phyloP scores from a whole-genome alignment of 495 filamentous ascomycete genomes.

The Geoglossum glabrum region DNA sequence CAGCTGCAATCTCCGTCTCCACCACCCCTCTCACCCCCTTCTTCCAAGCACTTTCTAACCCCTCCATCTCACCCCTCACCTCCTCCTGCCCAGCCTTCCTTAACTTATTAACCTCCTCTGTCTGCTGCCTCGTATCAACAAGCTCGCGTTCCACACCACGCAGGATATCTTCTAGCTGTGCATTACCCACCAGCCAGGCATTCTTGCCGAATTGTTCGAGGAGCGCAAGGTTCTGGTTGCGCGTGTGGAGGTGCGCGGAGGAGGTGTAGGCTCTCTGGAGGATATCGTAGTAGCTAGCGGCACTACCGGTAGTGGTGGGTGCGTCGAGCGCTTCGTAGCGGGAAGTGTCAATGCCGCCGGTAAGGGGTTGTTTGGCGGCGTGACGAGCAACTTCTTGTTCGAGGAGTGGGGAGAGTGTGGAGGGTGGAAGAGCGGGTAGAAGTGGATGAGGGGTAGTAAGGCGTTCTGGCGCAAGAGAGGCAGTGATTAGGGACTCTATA shows the following conservation, averaged over 20 bases:
- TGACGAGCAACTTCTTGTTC: constrained; percentile 40
- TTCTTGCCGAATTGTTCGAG: constrained; percentile 72
- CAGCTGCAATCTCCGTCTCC: constrained; percentile 56
- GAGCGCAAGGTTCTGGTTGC: constrained; percentile 48
- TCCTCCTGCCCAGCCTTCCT: constrained; percentile 50
- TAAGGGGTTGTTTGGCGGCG: constrained; percentile 29
- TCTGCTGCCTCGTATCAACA: constrained; percentile 36
- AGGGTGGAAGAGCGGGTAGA: constrained; percentile 19
- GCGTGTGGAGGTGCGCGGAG: constrained; percentile 41
- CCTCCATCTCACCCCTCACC: constrained; percentile 42
- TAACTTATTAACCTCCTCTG: constrained; percentile 49
- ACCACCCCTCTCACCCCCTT: constrained; percentile 47
- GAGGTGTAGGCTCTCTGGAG: constrained; percentile 36
- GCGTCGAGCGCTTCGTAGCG: constrained; percentile 55
- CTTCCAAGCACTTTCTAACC: constrained; percentile 54
- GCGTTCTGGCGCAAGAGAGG: constrained; percentile 35
- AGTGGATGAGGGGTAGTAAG: constrained; percentile 20
- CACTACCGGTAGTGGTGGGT: constrained; percentile 12
- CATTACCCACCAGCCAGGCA: constrained; percentile 75
- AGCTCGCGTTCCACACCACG: constrained; percentile 58
- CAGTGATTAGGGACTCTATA: constrained; percentile 42
- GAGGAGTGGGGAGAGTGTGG: constrained; percentile 38
- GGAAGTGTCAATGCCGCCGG: constrained; percentile 38
- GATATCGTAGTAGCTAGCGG: neutral
- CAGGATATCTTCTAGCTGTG: constrained; percentile 53